phyloP scores from a whole-genome alignment of 495 filamentous ascomycete species.

The Daldinia caldariorum region DNA sequence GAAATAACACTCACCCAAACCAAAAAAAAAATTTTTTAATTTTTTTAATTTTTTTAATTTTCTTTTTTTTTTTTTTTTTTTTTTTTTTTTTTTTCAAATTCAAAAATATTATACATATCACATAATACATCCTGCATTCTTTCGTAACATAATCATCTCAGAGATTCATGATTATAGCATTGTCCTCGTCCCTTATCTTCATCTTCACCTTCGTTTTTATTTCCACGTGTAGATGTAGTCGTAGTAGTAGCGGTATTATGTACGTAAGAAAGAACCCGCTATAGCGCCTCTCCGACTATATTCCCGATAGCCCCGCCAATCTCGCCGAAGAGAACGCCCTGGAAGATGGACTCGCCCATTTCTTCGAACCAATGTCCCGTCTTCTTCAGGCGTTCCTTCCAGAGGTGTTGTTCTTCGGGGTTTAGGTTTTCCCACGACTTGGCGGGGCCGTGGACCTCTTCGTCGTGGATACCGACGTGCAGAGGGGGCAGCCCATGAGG shows the following conservation, averaged over 20 bases:
- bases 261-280: neutral
- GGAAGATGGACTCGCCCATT: conserved; percentile 76
- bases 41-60: too few relatives aligned
- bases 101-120: neutral
- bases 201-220: too few relatives aligned
- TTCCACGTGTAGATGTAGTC: neutral
- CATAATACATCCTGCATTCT: conserved; percentile 3
- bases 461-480: conserved; percentile 56
- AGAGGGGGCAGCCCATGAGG: conserved; percentile 39
- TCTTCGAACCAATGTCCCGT: conserved; percentile 78
- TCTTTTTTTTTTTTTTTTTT: too few relatives aligned
- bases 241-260: neutral
- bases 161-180: neutral
- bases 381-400: conserved; percentile 73
- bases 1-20: too few relatives aligned
- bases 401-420: conserved; percentile 65
- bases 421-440: conserved; percentile 74
- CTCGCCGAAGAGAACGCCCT: conserved; percentile 79
- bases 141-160: neutral
- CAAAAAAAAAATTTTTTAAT: too few relatives aligned
- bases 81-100: too few relatives aligned
- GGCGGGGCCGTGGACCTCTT: conserved; percentile 54
- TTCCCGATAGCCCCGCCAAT: conserved; percentile 66
- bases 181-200: neutral
- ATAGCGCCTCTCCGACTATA: conserved; percentile 53